Evolutionary conservation across 2,329 filamentous ascomycete species (phyloP).

Genomic region (Bipolaris gigantea): DNA sequence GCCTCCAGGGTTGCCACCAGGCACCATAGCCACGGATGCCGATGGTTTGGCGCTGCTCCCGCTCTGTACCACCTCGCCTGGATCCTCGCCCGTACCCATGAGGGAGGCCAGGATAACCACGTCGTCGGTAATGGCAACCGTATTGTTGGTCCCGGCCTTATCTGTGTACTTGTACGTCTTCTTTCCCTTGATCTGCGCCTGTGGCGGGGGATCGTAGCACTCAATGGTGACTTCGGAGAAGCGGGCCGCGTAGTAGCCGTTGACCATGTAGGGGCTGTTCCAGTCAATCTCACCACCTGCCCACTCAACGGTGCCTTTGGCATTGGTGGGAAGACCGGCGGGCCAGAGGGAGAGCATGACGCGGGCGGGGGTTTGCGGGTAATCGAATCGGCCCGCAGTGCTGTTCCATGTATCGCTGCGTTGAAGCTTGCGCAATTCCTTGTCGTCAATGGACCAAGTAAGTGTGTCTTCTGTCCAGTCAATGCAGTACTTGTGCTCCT

Average conservation of each 20-base stretch:
- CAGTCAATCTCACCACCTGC: conserved; percentile 90
- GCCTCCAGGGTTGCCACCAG: conserved; percentile 58
- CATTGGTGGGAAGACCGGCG: conserved; percentile 77
- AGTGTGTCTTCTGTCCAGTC: conserved; percentile 87
- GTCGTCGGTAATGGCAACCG: conserved; percentile 74
- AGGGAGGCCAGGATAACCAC: conserved; percentile 77
- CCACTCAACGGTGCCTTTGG: conserved; percentile 84
- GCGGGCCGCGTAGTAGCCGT: conserved; percentile 86
- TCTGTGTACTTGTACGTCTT: conserved; percentile 76
- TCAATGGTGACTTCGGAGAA: conserved; percentile 77
- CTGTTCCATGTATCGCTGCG: conserved; percentile 83
- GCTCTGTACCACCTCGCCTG: conserved; percentile 46
- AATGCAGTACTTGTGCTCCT: conserved; percentile 83
- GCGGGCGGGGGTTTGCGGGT: conserved; percentile 86
- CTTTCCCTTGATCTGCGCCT: conserved; percentile 60
- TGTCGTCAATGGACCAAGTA: conserved; percentile 84
- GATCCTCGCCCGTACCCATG: conserved; percentile 77
- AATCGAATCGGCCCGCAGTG: conserved; percentile 79
- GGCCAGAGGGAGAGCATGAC: conserved; percentile 97
- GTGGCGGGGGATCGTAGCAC: conserved; percentile 83
- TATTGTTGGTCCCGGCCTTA: conserved; percentile 66
- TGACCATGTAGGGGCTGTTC: conserved; percentile 77
- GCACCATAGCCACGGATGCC: conserved; percentile 53
- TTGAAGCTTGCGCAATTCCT: conserved; percentile 72
- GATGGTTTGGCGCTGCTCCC: conserved; percentile 31